Conservation (phyloP, 805 yeast genomes). For the Candida gorgasii region DNA sequence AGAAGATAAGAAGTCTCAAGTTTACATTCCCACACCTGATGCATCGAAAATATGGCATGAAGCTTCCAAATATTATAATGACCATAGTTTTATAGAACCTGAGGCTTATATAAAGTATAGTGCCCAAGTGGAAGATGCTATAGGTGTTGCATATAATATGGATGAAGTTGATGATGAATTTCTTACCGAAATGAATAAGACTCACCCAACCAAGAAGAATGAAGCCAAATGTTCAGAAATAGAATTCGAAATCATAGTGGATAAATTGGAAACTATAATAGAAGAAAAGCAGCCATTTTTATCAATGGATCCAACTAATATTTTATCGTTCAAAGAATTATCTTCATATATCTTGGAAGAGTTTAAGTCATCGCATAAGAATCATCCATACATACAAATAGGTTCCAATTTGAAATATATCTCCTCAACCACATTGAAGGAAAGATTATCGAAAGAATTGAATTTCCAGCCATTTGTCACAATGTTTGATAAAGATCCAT, state of each 20-base stretch:
- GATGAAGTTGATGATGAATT: constrained; percentile 86
- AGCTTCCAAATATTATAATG: constrained; percentile 68
- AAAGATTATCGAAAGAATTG: constrained; percentile 56
- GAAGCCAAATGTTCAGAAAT: constrained; percentile 60
- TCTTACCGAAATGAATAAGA: constrained; percentile 44
- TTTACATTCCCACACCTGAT: constrained; percentile 95
- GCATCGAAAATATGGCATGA: constrained; percentile 84
- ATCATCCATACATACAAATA: constrained; percentile 27
- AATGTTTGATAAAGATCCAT: constrained; percentile 49
- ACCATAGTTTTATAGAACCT: constrained; percentile 64
- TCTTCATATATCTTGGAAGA: constrained; percentile 48
- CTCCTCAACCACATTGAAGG: constrained; percentile 59
- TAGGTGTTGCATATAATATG: constrained; percentile 83
- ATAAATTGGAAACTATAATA: constrained; percentile 71
- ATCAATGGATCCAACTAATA: constrained; percentile 78
- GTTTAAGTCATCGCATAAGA: constrained; percentile 26
- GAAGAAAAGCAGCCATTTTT: constrained; percentile 86
- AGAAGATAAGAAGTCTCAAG: constrained; percentile 33
- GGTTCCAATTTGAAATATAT: constrained; percentile 37
- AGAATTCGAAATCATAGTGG: constrained; percentile 80
- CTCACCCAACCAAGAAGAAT: constrained; percentile 23
- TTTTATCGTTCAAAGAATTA: constrained; percentile 69
- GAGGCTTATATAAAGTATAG: constrained; percentile 82
- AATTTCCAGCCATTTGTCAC: constrained; percentile 59
- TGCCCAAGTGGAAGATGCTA: constrained; percentile 94